Evolutionary conservation across 1,284 basidiomycete species (phyloP).

Genomic region (Sporisorium graminicola): DNA sequence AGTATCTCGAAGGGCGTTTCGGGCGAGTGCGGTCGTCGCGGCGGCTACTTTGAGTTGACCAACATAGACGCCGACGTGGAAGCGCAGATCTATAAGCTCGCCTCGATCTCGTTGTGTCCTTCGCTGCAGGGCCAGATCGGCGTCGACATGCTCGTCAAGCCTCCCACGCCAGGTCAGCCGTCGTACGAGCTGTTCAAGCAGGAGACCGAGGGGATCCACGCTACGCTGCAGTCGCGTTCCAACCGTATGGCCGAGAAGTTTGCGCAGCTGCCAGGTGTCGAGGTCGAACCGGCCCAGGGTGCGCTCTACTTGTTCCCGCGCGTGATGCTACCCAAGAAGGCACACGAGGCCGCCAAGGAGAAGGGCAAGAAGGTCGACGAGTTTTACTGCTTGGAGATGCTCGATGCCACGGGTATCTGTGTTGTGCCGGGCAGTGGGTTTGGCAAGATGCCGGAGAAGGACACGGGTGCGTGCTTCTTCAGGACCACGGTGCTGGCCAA

Average conservation of each 20-base stretch:
- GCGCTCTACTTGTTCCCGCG: conserved; percentile 88
- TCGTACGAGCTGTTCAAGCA: conserved; percentile 60
- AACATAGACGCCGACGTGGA: conserved; percentile 66
- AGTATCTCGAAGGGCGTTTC: conserved; percentile 66
- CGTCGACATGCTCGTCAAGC: conserved; percentile 66
- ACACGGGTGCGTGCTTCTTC: conserved; percentile 57
- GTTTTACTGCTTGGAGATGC: conserved; percentile 64
- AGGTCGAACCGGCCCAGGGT: conserved; percentile 74
- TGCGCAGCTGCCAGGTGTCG: conserved; percentile 54
- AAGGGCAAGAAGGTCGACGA: conserved; percentile 63
- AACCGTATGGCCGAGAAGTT: conserved; percentile 61
- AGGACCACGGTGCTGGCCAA: conserved; percentile 67
- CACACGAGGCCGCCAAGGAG: conserved; percentile 56
- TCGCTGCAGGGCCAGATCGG: conserved; percentile 68
- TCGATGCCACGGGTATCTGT: conserved; percentile 67
- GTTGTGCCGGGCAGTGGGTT: conserved; percentile 68
- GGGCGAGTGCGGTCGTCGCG: conserved; percentile 67
- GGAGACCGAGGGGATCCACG: conserved; percentile 56
- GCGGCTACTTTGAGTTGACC: conserved; percentile 67
- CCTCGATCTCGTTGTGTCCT: conserved; percentile 64
- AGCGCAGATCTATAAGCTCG: conserved; percentile 67
- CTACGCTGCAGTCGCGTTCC: conserved; percentile 55
- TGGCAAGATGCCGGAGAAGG: conserved; percentile 56
- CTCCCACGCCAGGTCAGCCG: conserved; percentile 54
- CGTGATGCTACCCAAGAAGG: conserved; percentile 74